Evolutionary conservation across 306 rosid genomes (phyloP), one percentile per base, ranked within the genome.

Genomic region (Spatholobus suberectus): DNA sequence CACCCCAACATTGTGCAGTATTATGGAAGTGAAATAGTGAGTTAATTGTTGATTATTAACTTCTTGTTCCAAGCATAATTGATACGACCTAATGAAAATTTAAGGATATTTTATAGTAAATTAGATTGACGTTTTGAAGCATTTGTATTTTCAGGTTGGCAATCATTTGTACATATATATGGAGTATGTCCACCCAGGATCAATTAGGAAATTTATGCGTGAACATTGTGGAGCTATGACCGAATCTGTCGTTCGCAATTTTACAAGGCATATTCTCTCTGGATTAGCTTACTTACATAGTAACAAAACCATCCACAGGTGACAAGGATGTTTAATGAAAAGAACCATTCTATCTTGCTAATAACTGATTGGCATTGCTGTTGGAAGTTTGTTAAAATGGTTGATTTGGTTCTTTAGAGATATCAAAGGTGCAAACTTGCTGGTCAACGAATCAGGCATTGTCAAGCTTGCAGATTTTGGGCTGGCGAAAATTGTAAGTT

Each of bases 391-490:
- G 49, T 9, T n/a, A 34, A 74, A 75, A 61, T 69, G 52, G 40
- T 17, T 61, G 40, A 67, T 26, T 75, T 37, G 63, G 57, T 46
- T 69, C 68, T 78, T 26, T 49, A 92, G 97, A 88, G 97, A 92
- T 84, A 92, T 92, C 70, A 92, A 90, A 86, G 94, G 97, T 72
- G 94, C 94, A 77, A 92, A 92, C 87, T 85, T 92, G 84, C 93
- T 92, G 15, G 94, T 92, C 34, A 91, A 92, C 70, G 73, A 86
- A 5, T 87, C 78, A 2, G 94, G 97, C 4, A 87, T 74, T 38
- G 97, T 92, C 55, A 92, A 92, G 67, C 97, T 92, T 58, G 94
- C 97, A n/a, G 97, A 92, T 85, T 92, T 92, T 70, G 94, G 97
- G 77, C 81, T 90, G 91, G 91, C 94, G 8, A 92, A 90, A 82